Conservation (phyloP, 352 stramenopile genomes). For the Phytopythium mirpurense region DNA sequence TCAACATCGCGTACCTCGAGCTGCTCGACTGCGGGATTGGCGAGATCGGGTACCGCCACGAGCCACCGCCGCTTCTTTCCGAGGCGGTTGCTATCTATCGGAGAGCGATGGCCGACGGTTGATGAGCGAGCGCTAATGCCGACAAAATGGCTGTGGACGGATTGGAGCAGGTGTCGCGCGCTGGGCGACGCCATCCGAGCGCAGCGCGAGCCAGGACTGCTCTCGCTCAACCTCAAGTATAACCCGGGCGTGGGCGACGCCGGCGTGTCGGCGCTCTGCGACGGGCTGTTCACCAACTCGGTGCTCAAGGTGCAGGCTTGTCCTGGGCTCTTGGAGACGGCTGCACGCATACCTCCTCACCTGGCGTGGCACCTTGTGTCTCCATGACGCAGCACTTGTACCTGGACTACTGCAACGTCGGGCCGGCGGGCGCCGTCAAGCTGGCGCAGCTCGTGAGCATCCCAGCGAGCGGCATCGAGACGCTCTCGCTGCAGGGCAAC, state of each 20-base stretch:
- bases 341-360: too few relatives aligned
- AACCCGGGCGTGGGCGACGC: conserved; percentile 57
- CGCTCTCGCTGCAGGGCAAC: conserved; percentile 66
- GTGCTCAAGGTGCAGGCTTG: conserved; percentile 42
- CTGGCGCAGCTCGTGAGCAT: conserved; percentile 69
- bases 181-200: conserved; percentile 40
- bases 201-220: conserved; percentile 50
- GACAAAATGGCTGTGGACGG: too few relatives aligned
- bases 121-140: too few relatives aligned
- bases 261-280: conserved; percentile 45
- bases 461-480: conserved; percentile 40
- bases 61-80: too few relatives aligned
- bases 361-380: not conserved
- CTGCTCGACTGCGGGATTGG: conserved; percentile 74
- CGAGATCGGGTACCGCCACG: conserved; percentile 24
- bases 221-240: conserved; percentile 75
- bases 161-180: conserved; percentile 36
- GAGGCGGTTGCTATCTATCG: too few relatives aligned
- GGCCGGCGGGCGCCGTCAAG: conserved; percentile 43
- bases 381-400: conserved; percentile 47
- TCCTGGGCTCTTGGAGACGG: not conserved
- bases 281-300: conserved; percentile 65
- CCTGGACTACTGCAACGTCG: conserved; percentile 65
- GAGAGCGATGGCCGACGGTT: too few relatives aligned
- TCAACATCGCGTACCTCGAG: conserved; percentile 78